Base-by-base conservation (phyloP, 2,329 filamentous ascomycete species). In the Pyricularia pennisetigena region DNA sequence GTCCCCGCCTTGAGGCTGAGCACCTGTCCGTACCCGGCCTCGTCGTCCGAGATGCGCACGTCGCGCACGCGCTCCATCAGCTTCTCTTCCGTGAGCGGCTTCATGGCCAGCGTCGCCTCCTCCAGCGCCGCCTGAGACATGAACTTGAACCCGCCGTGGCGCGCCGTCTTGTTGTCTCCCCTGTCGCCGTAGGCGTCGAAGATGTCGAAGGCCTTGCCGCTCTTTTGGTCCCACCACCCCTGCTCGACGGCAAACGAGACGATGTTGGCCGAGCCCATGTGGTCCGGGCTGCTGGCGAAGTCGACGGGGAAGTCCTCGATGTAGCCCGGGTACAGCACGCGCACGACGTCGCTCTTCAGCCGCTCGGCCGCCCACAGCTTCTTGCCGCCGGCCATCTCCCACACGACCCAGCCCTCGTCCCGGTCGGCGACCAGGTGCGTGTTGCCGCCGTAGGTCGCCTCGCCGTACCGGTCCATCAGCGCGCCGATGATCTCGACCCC, bases 401-500 rank as follows among this genome's bases (percentile, higher is more conserved):
- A 57, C 5, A 57, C 64, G 8, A 65, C 64, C 64, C 64, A 65
- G n/a, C 64, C 64, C 30, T 65, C 64, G 64, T 65, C 30, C 29
- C 24, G 26, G 64, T 65, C 64, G 20, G 64, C 64, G 20, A 65
- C 30, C 64, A 65, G 64, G 64, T 65, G 64, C 23, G 64, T 65
- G 64, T 65, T 65, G 64, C 64, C 64, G 32, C 64, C 64, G 64
- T 65, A 65, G 30, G 64, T 65, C 16, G 64, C 64, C 64, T 65
- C 64, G 64, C 64, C 64, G 64, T 65, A 41, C 32, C 16, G 20
- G 4, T 41, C 64, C 64, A 65, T 41, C 16, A 65, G 64, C 14
- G 1, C 16, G 7, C 64, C 64, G 30, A 65, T 65, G 32, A 65
- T 49, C 64, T 65, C 64, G n/a, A 41, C 64, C 0, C 26, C 64